Conservation (phyloP, 306 rosid genomes). For the Hippophae gyantsensis region DNA sequence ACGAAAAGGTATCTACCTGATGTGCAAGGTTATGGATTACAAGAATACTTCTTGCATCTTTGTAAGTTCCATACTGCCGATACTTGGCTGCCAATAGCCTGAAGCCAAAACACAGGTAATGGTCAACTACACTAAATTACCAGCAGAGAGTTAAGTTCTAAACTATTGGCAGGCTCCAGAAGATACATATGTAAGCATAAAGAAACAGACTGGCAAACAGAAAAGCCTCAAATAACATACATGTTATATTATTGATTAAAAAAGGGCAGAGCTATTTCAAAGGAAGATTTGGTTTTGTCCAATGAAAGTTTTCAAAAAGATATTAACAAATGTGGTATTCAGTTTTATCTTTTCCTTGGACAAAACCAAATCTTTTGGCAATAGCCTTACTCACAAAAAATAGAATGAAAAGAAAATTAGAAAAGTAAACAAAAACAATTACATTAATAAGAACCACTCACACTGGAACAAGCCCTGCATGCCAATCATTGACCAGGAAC, state of each 20-base stretch:
- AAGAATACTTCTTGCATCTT: constrained; percentile 75
- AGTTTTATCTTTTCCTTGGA: neutral
- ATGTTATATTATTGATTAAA: too few relatives aligned
- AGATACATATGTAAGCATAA: neutral
- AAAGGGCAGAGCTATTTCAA: too few relatives aligned
- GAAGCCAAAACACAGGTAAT: constrained; percentile 29
- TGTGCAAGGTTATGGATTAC: constrained; percentile 82
- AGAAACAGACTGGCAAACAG: neutral
- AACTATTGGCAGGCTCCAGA: constrained; percentile 3
- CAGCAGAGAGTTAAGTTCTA: constrained; percentile 4
- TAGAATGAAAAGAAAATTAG: neutral
- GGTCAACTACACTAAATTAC: neutral
- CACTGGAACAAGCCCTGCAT: constrained; percentile 87
- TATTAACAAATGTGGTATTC: too few relatives aligned
- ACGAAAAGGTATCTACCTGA: constrained; percentile 36
- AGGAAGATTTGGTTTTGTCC: too few relatives aligned
- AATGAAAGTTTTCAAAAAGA: too few relatives aligned
- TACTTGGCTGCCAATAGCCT: constrained; percentile 80
- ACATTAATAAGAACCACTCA: constrained; percentile 26
- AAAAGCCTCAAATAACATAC: too few relatives aligned
- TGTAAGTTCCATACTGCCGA: constrained; percentile 71
- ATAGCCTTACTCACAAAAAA: neutral
- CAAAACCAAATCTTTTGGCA: neutral
- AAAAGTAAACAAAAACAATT: neutral
- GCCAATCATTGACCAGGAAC: constrained; percentile 88